Evolutionary conservation across 352 stramenopile genomes (phyloP).

Genomic region (Phytophthora macrochlamydospora): DNA sequence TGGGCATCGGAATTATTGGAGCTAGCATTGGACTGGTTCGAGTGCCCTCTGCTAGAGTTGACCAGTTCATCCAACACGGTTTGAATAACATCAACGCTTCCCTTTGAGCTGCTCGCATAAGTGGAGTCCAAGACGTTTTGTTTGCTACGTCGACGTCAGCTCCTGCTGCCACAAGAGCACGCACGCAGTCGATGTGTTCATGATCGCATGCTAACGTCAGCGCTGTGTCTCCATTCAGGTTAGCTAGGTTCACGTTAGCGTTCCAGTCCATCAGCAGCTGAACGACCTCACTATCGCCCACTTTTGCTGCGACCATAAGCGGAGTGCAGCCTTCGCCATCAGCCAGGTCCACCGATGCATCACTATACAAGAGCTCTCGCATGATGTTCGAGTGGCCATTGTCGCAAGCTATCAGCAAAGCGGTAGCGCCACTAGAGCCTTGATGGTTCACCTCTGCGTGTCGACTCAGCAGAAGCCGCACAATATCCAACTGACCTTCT

Average conservation of each 20-base stretch:
- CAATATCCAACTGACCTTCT: slow-evolving; percentile 17
- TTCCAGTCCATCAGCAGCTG: slow-evolving; percentile 22
- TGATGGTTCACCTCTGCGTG: slow-evolving; percentile 27
- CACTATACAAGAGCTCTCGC: slow-evolving; percentile 19
- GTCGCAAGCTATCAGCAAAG: slow-evolving; percentile 25
- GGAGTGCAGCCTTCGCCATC: slow-evolving; percentile 34
- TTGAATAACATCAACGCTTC: slow-evolving; percentile 19
- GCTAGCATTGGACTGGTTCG: not conserved
- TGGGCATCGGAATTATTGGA: not conserved
- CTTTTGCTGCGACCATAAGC: slow-evolving; percentile 29
- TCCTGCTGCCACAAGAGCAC: slow-evolving; percentile 22
- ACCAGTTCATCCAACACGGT: slow-evolving; percentile 23
- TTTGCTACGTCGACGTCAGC: slow-evolving; percentile 27
- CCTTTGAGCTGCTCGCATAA: slow-evolving; percentile 33
- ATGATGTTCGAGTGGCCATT: slow-evolving; percentile 18
- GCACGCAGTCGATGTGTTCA: slow-evolving; percentile 20
- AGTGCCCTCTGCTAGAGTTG: slow-evolving; percentile 13
- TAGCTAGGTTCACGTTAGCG: slow-evolving; percentile 21
- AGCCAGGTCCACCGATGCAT: slow-evolving; percentile 20
- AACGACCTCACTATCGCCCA: slow-evolving; percentile 16
- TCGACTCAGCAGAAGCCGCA: slow-evolving; percentile 19
- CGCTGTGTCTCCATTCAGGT: slow-evolving; percentile 18
- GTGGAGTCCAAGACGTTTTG: slow-evolving; percentile 26
- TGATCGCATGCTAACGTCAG: slow-evolving; percentile 23
- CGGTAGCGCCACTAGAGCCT: slow-evolving; percentile 18